Percentiles rank a stretch among this genome's conserved stretches.
Evolutionary conservation across 1,284 basidiomycete genomes (phyloP).

Genomic region (Papiliotrema nemorosa): DNA sequence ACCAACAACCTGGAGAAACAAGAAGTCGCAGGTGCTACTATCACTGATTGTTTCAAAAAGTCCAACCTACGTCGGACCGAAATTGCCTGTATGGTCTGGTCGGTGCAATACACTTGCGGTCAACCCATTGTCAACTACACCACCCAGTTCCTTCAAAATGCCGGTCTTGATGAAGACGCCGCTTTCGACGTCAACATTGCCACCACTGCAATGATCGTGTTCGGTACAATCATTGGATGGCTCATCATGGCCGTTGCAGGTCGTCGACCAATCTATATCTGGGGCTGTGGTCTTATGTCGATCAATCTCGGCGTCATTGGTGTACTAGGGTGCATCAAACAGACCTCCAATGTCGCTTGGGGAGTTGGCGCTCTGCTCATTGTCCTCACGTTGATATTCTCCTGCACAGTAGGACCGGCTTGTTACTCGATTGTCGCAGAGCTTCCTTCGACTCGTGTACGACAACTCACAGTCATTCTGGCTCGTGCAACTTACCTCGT

Average conservation of each 20-base stretch:
- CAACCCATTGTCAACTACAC: conserved; percentile 7
- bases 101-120: neutral
- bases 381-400: conserved; percentile 47
- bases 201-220: conserved; percentile 33
- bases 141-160: conserved; percentile 29
- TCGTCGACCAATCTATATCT: conserved; percentile 51
- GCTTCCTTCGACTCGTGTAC: conserved; percentile 51
- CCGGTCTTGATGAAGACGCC: conserved; percentile 36
- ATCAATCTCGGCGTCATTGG: conserved; percentile 53
- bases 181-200: conserved; percentile 42
- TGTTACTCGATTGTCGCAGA: conserved; percentile 52
- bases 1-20: conserved; percentile 39
- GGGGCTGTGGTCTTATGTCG: conserved; percentile 50
- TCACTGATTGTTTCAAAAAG: conserved; percentile 52
- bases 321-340: conserved; percentile 46
- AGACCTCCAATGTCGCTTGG: conserved; percentile 7
- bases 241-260: conserved; percentile 48
- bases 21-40: conserved; percentile 37
- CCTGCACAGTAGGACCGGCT: conserved; percentile 40
- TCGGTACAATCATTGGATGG: conserved; percentile 46
- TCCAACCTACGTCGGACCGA: conserved; percentile 44
- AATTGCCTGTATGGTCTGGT: conserved; percentile 34
- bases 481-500: conserved; percentile 48
- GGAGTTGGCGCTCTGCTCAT: conserved; percentile 43
- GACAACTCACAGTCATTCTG: conserved; percentile 55